Conservation (phyloP, 1,284 basidiomycete genomes). For the Ceratobasidium sp. region DNA sequence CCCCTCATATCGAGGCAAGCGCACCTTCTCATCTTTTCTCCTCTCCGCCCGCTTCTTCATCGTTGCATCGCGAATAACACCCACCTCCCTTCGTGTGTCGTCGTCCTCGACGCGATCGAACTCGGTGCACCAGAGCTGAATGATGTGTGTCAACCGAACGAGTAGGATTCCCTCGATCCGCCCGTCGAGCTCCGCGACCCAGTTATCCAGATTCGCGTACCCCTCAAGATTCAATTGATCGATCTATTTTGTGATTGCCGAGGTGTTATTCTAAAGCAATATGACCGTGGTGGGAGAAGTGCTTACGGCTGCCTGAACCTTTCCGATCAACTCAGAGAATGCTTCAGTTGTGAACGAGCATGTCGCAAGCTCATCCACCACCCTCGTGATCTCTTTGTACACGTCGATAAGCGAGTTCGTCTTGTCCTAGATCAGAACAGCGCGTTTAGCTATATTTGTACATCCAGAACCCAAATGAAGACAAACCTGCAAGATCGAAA, state of each 20-base stretch:
- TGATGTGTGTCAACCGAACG: conserved; percentile 82
- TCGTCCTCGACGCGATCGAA: conserved; percentile 81
- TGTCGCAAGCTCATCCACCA: conserved; percentile 88
- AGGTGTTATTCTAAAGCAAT: not conserved
- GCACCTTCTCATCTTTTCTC: conserved; percentile 79
- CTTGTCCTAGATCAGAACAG: conserved; percentile 75
- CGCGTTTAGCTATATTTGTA: not conserved
- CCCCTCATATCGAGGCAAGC: conserved; percentile 26
- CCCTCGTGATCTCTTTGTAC: conserved; percentile 86
- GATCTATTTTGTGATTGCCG: conserved; percentile 66
- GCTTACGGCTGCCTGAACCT: conserved; percentile 87
- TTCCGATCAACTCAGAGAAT: conserved; percentile 82
- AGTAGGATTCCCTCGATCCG: conserved; percentile 87
- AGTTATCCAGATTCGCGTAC: conserved; percentile 97
- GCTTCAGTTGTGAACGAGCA: conserved; percentile 88
- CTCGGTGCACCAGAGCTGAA: conserved; percentile 89
- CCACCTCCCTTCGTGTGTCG: conserved; percentile 68
- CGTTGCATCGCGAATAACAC: conserved; percentile 66
- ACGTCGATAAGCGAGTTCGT: conserved; percentile 93
- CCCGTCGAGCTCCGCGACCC: conserved; percentile 91
- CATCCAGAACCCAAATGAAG: not conserved
- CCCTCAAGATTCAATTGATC: conserved; percentile 96
- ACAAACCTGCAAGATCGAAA: conserved; percentile 84
- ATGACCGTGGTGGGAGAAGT: not conserved
- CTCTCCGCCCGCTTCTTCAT: conserved; percentile 74